phyloP scores from a whole-genome alignment of 208 protist species.

The Leishmania tarentolae region DNA sequence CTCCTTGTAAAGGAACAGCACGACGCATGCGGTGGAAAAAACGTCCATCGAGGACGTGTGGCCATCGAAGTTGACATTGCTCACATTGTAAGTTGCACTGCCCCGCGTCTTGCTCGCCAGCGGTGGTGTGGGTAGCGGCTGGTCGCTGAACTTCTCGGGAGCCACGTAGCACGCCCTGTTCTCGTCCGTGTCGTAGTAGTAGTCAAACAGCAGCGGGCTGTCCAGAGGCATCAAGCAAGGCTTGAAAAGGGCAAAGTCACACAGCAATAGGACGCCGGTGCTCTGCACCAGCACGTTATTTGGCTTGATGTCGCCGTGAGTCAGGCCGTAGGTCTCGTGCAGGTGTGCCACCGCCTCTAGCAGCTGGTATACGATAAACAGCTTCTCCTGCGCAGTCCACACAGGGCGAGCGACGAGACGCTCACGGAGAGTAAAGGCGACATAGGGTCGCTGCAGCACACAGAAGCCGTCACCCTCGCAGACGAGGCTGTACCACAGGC shows the following conservation, averaged over 20 bases:
- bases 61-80: constrained; percentile 61
- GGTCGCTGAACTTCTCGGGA: constrained; percentile 85
- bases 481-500: constrained; percentile 29
- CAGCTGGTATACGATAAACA: constrained; percentile 77
- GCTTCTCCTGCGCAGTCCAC: constrained; percentile 39
- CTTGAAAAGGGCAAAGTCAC: constrained; percentile 90
- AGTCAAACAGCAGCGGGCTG: constrained; percentile 81
- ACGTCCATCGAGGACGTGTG: constrained; percentile 86
- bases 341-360: constrained; percentile 70
- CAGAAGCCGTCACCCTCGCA: constrained; percentile 45
- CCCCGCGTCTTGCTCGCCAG: constrained; percentile 26
- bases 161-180: constrained; percentile 78
- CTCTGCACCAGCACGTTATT: constrained; percentile 84
- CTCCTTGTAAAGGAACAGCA: constrained; percentile 72
- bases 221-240: constrained; percentile 58
- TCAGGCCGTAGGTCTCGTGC: constrained; percentile 75
- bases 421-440: constrained; percentile 77
- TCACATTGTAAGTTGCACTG: constrained; percentile 28
- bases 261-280: constrained; percentile 75
- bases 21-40: constrained; percentile 77
- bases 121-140: constrained; percentile 25
- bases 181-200: constrained; percentile 91
- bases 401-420: constrained; percentile 71
- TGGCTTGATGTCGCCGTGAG: constrained; percentile 90
- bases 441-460: constrained; percentile 72